A percentile compares a stretch with the other conserved stretches of the same genome.
Conservation (phyloP, 1,284 basidiomycete genomes). For the Ustilago trichophora region DNA sequence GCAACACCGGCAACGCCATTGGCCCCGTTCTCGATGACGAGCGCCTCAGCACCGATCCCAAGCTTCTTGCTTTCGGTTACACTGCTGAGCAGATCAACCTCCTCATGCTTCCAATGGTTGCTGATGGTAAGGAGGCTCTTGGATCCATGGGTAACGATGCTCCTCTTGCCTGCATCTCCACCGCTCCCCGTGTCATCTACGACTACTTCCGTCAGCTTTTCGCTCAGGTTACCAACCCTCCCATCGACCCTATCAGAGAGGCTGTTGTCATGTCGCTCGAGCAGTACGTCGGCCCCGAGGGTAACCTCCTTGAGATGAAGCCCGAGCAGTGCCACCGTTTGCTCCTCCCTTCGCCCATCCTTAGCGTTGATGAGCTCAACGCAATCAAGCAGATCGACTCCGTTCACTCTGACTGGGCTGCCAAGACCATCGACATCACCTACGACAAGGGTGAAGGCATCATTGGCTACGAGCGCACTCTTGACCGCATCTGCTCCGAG, state of each 20-base stretch:
- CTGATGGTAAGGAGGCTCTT: constrained; percentile 62
- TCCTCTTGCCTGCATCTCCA: constrained; percentile 61
- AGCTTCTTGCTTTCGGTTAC: constrained; percentile 63
- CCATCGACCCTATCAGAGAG: constrained; percentile 65
- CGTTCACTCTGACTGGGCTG: constrained; percentile 55
- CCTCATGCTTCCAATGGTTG: constrained; percentile 64
- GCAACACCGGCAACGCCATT: constrained; percentile 39
- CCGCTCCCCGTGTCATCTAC: constrained; percentile 60
- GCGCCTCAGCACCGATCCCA: constrained; percentile 59
- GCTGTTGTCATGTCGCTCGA: constrained; percentile 65
- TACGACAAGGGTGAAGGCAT: constrained; percentile 60
- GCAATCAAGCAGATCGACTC: constrained; percentile 59
- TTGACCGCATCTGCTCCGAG: constrained; percentile 63
- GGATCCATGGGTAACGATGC: constrained; percentile 65
- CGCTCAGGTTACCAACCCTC: constrained; percentile 65
- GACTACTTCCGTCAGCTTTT: constrained; percentile 66
- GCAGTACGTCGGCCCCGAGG: constrained; percentile 64
- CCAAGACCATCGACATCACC: constrained; percentile 62
- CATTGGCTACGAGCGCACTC: constrained; percentile 57
- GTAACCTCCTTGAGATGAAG: constrained; percentile 63
- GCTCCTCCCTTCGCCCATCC: constrained; percentile 55
- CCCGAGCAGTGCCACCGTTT: constrained; percentile 62
- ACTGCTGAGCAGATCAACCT: constrained; percentile 62
- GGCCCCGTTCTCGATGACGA: constrained; percentile 55
- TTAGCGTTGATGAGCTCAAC: constrained; percentile 59